phyloP scores from a whole-genome alignment of 2,329 filamentous ascomycete species.

The Calonectria henricotiae region DNA sequence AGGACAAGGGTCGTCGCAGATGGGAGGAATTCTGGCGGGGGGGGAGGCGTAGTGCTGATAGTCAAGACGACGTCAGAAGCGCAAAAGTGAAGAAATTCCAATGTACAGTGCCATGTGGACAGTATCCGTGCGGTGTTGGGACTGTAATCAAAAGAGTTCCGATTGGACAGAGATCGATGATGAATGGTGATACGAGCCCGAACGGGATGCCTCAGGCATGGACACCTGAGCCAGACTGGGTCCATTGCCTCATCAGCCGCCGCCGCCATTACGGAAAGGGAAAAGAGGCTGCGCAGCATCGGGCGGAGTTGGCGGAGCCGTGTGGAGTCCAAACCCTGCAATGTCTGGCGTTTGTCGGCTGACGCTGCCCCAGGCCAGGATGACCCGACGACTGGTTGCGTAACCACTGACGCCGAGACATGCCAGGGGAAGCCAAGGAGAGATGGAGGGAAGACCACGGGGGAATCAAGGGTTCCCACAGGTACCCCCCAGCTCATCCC shows the following conservation, averaged over 20 bases:
- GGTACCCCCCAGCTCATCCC: neutral
- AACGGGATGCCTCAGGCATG: constrained; percentile 28
- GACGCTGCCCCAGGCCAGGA: constrained; percentile 14
- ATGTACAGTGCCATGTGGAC: constrained; percentile 28
- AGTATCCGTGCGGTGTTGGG: neutral
- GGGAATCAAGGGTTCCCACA: neutral
- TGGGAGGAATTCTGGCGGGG: constrained; percentile 13
- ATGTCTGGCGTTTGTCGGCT: constrained; percentile 25
- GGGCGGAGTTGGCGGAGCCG: constrained; percentile 17
- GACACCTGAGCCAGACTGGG: neutral
- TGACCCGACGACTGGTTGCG: constrained; percentile 20
- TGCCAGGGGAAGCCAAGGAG: neutral
- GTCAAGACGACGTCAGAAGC: constrained; percentile 51
- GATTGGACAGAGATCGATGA: constrained; percentile 41
- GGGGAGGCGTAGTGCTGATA: constrained; percentile 2
- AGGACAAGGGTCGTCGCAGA: constrained; percentile 27
- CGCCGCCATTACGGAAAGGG: constrained; percentile 5
- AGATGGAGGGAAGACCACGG: neutral
- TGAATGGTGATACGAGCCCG: too few relatives aligned
- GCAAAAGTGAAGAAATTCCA: constrained; percentile 47
- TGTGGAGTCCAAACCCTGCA: constrained; percentile 10
- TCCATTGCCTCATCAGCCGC: constrained; percentile 28
- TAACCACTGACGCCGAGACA: constrained; percentile 26
- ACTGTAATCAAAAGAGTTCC: constrained; percentile 35
- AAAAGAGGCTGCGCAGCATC: constrained; percentile 16